These are phyloP conservation scores for Fraxinus platypoda DNA, from an alignment of 305 asterid genomes.

Conservation along the genomic window DNA sequence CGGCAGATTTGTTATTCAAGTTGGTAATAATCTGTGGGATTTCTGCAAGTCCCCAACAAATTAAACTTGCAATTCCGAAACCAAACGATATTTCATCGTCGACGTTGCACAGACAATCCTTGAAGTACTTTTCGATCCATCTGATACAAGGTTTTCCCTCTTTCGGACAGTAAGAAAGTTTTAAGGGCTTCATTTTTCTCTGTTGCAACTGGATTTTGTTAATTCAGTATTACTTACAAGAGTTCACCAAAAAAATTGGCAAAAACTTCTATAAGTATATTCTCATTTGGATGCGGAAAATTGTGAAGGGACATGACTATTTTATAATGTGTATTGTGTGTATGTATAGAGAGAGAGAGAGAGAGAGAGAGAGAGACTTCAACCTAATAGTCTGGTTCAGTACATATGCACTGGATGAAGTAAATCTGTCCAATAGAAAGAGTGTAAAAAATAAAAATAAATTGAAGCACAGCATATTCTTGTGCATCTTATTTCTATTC, in stretches of 20 bases:
- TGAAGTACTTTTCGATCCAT: constrained; percentile 37
- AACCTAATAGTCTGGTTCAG: background rate
- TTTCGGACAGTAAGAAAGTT: constrained; percentile 15
- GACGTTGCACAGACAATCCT: constrained; percentile 45
- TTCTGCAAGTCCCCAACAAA: constrained; percentile 55
- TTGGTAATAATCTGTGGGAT: constrained; percentile 62
- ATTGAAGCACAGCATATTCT: constrained; percentile 24
- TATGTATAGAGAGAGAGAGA: background rate
- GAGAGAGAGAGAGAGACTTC: background rate
- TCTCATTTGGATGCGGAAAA: constrained; percentile 8
- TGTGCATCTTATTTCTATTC: constrained; percentile 25
- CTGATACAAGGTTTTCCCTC: constrained; percentile 31
- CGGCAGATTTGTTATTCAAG: constrained; percentile 43
- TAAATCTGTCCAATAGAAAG: background rate
- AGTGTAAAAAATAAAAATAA: background rate
- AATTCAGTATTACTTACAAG: background rate
- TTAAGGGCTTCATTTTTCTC: constrained; percentile 18
- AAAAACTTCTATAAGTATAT: background rate
- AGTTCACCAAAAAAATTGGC: background rate
- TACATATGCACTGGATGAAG: background rate
- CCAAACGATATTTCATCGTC: constrained; percentile 48
- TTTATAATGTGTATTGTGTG: background rate
- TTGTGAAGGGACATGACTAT: background rate
- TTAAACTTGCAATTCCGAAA: constrained; percentile 42
- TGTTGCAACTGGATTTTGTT: background rate